Evolutionary conservation across 2,329 filamentous ascomycete species (phyloP).

Genomic region (Erysiphe neolycopersici): DNA sequence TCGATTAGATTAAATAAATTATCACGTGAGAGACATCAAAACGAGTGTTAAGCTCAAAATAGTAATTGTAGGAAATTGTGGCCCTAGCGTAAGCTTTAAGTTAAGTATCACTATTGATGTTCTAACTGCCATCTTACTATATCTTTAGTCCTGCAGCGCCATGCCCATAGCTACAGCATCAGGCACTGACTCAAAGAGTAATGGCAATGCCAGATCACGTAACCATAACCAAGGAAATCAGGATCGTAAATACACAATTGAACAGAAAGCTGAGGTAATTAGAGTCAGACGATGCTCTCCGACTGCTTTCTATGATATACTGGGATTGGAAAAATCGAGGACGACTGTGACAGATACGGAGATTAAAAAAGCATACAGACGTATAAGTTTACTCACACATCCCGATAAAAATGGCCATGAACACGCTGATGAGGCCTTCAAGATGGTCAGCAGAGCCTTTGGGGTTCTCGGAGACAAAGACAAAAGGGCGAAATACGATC

Average conservation of each 20-base stretch:
- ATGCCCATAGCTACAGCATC: conserved; percentile 16
- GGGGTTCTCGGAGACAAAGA: conserved; percentile 80
- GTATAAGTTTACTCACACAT: conserved; percentile 79
- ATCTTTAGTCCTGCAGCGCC: background rate
- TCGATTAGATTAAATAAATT: too few species aligned
- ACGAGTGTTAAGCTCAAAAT: too few species aligned
- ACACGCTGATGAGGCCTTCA: conserved; percentile 91
- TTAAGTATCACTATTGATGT: too few species aligned
- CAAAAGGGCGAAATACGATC: conserved; percentile 72
- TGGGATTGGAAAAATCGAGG: conserved; percentile 40
- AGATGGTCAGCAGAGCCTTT: conserved; percentile 88
- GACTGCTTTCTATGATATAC: conserved; percentile 89
- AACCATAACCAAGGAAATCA: conserved; percentile 30
- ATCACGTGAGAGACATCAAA: too few species aligned
- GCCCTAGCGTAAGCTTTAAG: too few species aligned
- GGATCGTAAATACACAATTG: conserved; percentile 50
- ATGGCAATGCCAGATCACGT: conserved; percentile 18
- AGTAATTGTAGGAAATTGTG: too few species aligned
- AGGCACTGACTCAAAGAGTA: conserved; percentile 16
- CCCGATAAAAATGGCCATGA: conserved; percentile 97
- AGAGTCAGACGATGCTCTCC: conserved; percentile 61
- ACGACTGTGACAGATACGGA: conserved; percentile 48
- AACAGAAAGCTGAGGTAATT: conserved; percentile 78
- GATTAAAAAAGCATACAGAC: conserved; percentile 95
- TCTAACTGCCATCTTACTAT: too few species aligned